These are phyloP conservation scores for Prillingera fragicola DNA, from an alignment of 1,284 basidiomycete species.

Conservation along the genomic window DNA sequence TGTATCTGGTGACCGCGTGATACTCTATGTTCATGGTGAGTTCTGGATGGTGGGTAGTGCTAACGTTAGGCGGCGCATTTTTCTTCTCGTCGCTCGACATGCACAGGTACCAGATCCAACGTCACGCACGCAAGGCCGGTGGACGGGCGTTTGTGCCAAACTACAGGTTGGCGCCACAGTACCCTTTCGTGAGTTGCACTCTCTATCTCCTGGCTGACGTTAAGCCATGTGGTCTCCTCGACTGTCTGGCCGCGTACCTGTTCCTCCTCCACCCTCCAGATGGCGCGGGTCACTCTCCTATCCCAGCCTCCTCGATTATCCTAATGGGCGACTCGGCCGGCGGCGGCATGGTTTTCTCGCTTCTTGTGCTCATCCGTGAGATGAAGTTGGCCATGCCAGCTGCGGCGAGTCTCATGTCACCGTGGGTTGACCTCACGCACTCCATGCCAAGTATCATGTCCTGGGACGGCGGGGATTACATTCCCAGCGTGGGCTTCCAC, in stretches of 20 bases:
- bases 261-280: conserved; percentile 67
- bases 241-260: conserved; percentile 52
- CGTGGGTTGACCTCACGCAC: conserved; percentile 91
- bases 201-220: conserved; percentile 30
- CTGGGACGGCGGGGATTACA: conserved; percentile 42
- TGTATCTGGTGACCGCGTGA: conserved; percentile 41
- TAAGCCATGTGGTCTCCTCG: conserved; percentile 51
- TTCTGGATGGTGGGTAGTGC: conserved; percentile 10
- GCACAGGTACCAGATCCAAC: conserved; percentile 68
- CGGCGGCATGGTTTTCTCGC: conserved; percentile 74
- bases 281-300: conserved; percentile 63
- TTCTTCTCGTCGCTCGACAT: conserved; percentile 43
- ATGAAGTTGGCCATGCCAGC: conserved; percentile 74
- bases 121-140: conserved; percentile 82
- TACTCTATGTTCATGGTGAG: conserved; percentile 47
- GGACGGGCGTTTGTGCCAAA: conserved; percentile 73
- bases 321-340: conserved; percentile 89
- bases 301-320: conserved; percentile 75
- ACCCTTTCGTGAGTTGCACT: conserved; percentile 78
- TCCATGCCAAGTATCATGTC: conserved; percentile 74
- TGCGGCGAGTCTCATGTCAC: conserved; percentile 74
- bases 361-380: conserved; percentile 85
- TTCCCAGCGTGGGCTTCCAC: conserved; percentile 43
- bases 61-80: conserved; percentile 42
- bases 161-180: conserved; percentile 84